Evolutionary conservation across 495 filamentous ascomycete species (phyloP), one percentile per base, ranked within the genome.

Genomic region (Daldinia bambusicola): DNA sequence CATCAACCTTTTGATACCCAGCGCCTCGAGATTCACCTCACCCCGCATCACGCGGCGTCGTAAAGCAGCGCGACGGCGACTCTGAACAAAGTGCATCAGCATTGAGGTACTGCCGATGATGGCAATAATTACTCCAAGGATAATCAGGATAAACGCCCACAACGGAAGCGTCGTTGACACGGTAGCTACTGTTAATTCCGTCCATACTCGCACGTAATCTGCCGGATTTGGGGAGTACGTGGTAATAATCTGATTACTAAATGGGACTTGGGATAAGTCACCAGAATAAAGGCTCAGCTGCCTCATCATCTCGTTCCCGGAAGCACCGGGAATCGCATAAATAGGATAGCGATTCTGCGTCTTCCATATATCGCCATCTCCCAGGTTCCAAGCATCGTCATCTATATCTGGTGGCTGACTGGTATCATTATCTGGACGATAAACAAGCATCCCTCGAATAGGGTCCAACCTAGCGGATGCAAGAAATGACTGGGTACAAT

Each of bases 71-170:
- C 93, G 88, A 31, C 91, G 85, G 43, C 87, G 83, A 30, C 86
- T 87, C 76, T 93, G 91, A 13, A 93, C 81, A 36, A 89, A 78
- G 71, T 93, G 92, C 89, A 97, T 95, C 32, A 86, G 75, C 13
- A 90, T 62, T 0, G 90, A 92, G 4, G 90, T 91, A 0, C 85
- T 59, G 6, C 85, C 83, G 31, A 93, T 85, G 48, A 95, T 81
- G 32, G 84, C 74, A 0, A 95, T 67, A 10, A 97, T 84, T 0
- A 93, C 88, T 6, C 84, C 93, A n/a, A 94, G 71, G 43, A 97
- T 90, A 55, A 94, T 89, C 30, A 97, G 82, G 45, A 94, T 80
- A 70, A 97, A 95, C 1, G 91, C 85, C 94, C 94, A 98, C 0
- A 97, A 83, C 32, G 86, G 89, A 9, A 92, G 78, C 1, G 78